Evolutionary conservation across 768 basidiomycete species (phyloP).

Genomic region (Boletus pseudopeckii): DNA sequence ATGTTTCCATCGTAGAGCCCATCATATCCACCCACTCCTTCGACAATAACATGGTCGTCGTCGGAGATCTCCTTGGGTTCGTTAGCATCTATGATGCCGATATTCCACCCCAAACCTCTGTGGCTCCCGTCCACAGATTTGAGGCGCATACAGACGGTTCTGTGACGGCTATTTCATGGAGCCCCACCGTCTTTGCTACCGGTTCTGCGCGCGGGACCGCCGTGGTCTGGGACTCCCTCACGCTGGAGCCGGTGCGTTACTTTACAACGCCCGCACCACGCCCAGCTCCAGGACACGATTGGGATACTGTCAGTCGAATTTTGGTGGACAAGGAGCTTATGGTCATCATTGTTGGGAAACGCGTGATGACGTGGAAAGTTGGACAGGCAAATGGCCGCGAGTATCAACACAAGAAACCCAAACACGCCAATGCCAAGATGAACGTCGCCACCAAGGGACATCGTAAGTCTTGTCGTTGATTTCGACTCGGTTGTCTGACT

Average conservation of each 20-base stretch:
- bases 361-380: conserved; percentile 67
- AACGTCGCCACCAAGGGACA: conserved; percentile 40
- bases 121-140: conserved; percentile 44
- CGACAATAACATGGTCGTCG: conserved; percentile 53
- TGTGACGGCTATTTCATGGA: conserved; percentile 64
- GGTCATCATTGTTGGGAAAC: conserved; percentile 56
- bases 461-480: conserved; percentile 35
- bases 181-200: conserved; percentile 54
- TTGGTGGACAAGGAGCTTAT: conserved; percentile 52
- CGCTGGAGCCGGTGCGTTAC: conserved; percentile 52
- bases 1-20: conserved; percentile 49
- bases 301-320: conserved; percentile 53
- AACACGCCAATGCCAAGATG: conserved; percentile 25
- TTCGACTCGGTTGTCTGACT: neutral
- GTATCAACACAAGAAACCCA: conserved; percentile 34
- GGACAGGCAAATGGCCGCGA: conserved; percentile 38
- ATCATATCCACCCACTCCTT: conserved; percentile 37
- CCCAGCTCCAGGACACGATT: conserved; percentile 30
- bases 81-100: conserved; percentile 60
- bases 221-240: conserved; percentile 63
- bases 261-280: conserved; percentile 49
- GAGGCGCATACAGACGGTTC: conserved; percentile 64
- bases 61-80: conserved; percentile 64
- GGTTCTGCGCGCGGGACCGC: conserved; percentile 63
- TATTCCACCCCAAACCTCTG: conserved; percentile 8